These are phyloP conservation scores for Aspergillus alliaceus DNA, from an alignment of 2,329 filamentous ascomycete genomes.

Conservation along the genomic window DNA sequence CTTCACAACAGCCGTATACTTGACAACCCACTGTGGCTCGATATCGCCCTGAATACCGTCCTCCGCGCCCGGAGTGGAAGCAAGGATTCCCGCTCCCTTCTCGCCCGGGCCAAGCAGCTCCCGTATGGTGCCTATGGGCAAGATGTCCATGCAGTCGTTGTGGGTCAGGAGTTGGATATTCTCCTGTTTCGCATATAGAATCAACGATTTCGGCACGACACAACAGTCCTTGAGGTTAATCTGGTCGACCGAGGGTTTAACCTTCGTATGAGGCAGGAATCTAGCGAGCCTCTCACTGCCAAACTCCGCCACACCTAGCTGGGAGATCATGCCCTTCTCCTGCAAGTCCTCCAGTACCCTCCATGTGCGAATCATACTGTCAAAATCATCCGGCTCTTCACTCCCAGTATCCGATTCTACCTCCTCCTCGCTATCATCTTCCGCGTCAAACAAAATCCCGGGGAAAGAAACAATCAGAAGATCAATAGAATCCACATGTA, in stretches of 20 bases:
- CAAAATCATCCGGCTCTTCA: constrained; percentile 54
- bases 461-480: constrained; percentile 92
- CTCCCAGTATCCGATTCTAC: constrained; percentile 50
- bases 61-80: constrained; percentile 53
- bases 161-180: constrained; percentile 88
- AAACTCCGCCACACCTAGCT: constrained; percentile 87
- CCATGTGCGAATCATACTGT: constrained; percentile 67
- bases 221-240: constrained; percentile 97
- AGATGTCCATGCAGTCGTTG: constrained; percentile 87
- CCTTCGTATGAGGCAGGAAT: constrained; percentile 69
- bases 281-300: constrained; percentile 77
- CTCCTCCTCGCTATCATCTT: constrained; percentile 75
- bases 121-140: constrained; percentile 79
- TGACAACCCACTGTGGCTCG: constrained; percentile 88
- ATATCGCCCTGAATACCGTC: constrained; percentile 72
- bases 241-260: constrained; percentile 84
- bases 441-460: constrained; percentile 87
- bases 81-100: constrained; percentile 73
- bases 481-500: constrained; percentile 74
- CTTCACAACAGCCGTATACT: constrained; percentile 94
- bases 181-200: constrained; percentile 78
- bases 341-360: constrained; percentile 71
- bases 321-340: constrained; percentile 67
- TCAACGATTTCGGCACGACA: constrained; percentile 85
- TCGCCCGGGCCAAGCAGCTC: constrained; percentile 75